phyloP scores from a whole-genome alignment of 805 yeast species.

The Saturnispora halmiae region DNA sequence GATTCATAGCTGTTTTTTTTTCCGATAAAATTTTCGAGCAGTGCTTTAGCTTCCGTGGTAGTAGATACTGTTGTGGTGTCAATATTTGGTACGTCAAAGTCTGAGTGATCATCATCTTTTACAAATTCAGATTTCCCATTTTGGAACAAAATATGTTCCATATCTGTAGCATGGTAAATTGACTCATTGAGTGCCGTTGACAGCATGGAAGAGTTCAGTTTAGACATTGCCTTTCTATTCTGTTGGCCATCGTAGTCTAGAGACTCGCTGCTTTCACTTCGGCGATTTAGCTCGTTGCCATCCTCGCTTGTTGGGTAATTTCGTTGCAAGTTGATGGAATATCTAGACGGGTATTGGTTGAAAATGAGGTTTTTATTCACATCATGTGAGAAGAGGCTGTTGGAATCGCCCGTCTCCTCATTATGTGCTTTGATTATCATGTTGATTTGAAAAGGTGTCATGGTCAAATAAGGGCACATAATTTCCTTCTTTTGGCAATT shows the following conservation, averaged over 20 bases:
- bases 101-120: not conserved
- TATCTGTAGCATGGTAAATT: constrained; percentile 9
- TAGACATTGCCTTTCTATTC: no score
- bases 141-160: constrained; percentile 7
- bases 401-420: not conserved
- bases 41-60: not conserved
- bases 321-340: not conserved
- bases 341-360: constrained; percentile 1
- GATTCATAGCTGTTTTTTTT: not conserved
- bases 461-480: constrained; percentile 11
- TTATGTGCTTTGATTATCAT: constrained; percentile 1
- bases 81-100: no score
- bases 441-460: constrained; percentile 14
- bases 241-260: no score
- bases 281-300: not conserved
- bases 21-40: not conserved
- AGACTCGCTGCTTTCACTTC: no score
- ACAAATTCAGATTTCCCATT: not conserved
- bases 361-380: not conserved
- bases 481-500: constrained; percentile 7
- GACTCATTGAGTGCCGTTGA: not conserved
- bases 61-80: no score
- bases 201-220: no score
- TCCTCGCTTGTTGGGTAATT: not conserved
- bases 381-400: not conserved